Base-by-base conservation (phyloP, 805 yeast species). In the Schwanniomyces occidentalis region DNA sequence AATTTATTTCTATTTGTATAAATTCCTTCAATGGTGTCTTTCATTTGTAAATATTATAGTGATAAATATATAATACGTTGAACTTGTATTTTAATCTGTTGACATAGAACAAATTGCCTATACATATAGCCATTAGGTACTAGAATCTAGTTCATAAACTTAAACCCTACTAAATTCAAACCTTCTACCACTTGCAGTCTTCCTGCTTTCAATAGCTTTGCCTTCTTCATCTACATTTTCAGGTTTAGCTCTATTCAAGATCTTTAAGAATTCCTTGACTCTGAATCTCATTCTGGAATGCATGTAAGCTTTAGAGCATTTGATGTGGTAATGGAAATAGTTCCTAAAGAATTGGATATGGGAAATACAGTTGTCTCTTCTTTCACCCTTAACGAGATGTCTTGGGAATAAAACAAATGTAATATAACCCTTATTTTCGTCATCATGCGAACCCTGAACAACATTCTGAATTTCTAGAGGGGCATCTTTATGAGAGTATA, bases 251-350 rank as follows among this genome's bases (percentile, higher is more conserved):
- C 99, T 78, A 69, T 93, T 93, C 65, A 93, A 79, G 20, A 93
- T 91, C 73, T 93, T 93, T 57, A 90, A 77, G 70, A 90, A 93
- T 52, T 95, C 93, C 49, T 85, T 82, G 16, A 93, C 98, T 54
- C 99, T 78, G 65, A 73, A 87, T 63, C 99, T 80, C 99, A 93
- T 93, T 73, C 99, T 82, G 33, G 96, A 88, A 64, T 93, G 99
- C 82, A 93, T 81, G 66, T 86, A 93, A 22, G 99, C 98, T 73
- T 93, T 93, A 42, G 96, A 89, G 63, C 97, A 91, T 68, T 93
- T 93, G 70, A 93, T 93, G 59, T 93, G 99, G 65, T 91, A 93
- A 63, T 93, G 99, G 83, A 93, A 93, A 67, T 91, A 93, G 56
- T 90, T 95, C 65, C 99, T 77, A 69, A 93, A 93, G 38, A 87